Evolutionary conservation across 1,284 basidiomycete species (phyloP), one percentile per base, ranked within the genome.

Genomic region (Cystobasidium slooffiae): DNA sequence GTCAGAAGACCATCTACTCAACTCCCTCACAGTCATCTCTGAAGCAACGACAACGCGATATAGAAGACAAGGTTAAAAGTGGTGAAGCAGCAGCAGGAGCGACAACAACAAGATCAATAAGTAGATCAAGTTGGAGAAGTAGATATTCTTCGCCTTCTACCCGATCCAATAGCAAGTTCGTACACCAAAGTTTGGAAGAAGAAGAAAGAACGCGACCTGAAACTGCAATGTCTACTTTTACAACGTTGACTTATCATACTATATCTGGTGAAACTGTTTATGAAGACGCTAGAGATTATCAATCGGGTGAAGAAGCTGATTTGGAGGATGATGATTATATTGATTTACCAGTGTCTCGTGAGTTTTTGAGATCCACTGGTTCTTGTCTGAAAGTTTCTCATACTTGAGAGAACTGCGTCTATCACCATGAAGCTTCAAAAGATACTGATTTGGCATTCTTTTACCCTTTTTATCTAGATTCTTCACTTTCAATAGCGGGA

Each of bases 281-380:
- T 41, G 69, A 72, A 44, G 69, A 72, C 44, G 69, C 69, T 6
- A 12, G 49, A 18, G 69, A 72, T n/a, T 61, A 46, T n/a, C 55
- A 51, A 22, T 46, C 43, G 18, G 55, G 68, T 5, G 44, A 59
- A n/a, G 55, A 61, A 16, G 55, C 69, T 16, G 69, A 72, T 64
- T 44, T 47, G 24, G 69, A 72, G 47, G 58, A 41, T 18, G 61
- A 67, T n/a, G 65, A 59, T 39, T 59, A 10, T 46, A 70, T 14
- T 20, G 46, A 51, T 55, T 20, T 37, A 6, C 58, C 41, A 20
- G 56, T 44, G 56, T n/a, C n/a, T n/a, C n/a, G n/a, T n/a, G n/a
- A n/a, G n/a, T n/a, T n/a, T n/a, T n/a, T n/a, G n/a, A n/a, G n/a
- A n/a, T n/a, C n/a, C n/a, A n/a, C n/a, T n/a, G n/a, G n/a, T n/a